phyloP scores from a whole-genome alignment of 331 rosid species.

The Malus hybrid region DNA sequence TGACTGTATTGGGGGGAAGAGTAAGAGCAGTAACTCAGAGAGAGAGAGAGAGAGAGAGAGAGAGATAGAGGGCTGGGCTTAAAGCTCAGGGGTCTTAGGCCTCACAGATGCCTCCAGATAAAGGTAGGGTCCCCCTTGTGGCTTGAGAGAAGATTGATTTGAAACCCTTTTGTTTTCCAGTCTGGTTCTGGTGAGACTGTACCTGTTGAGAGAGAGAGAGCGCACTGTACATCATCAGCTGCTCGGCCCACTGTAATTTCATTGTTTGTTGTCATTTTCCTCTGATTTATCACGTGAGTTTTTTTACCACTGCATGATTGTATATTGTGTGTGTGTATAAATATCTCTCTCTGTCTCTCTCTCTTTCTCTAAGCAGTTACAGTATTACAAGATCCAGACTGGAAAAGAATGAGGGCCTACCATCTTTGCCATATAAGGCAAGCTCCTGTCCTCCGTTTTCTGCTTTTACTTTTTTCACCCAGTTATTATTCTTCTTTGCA shows the following conservation, averaged over 20 bases:
- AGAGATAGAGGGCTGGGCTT: background rate
- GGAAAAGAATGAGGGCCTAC: too few relatives aligned
- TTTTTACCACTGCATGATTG: background rate
- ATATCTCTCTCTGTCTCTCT: background rate
- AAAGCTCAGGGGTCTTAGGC: background rate
- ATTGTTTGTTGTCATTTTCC: background rate
- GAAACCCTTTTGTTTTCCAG: background rate
- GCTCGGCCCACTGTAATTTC: background rate
- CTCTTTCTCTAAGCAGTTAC: background rate
- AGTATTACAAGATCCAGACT: too few relatives aligned
- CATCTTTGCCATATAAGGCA: background rate
- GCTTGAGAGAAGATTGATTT: background rate
- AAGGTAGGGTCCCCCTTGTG: background rate
- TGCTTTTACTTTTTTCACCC: background rate
- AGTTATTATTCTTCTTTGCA: background rate
- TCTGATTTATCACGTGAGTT: constrained; percentile 3
- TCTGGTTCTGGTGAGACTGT: background rate
- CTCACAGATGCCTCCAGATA: background rate
- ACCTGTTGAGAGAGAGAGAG: too few relatives aligned
- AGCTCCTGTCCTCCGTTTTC: background rate
- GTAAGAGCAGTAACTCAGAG: background rate
- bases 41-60: background rate
- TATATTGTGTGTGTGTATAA: too few relatives aligned
- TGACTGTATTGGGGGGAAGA: background rate
- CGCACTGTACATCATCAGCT: too few relatives aligned